Evolutionary conservation across 495 filamentous ascomycete species (phyloP), one percentile per base, ranked within the genome.

Genomic region (Penicillium canariense): DNA sequence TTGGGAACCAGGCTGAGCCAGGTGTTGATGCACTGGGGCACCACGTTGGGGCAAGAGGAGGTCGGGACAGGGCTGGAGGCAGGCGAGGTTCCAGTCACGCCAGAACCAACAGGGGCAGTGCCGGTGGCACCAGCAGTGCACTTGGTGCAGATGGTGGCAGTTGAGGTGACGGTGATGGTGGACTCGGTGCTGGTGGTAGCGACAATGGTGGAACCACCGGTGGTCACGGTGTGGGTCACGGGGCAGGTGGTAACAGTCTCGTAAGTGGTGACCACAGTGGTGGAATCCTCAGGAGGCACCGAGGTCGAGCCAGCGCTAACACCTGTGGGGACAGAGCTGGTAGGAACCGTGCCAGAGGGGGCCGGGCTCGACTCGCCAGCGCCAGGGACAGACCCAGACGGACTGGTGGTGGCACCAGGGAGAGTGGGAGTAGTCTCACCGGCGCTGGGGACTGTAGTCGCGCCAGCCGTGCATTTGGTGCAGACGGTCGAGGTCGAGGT

Each of bases 21-120:
- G 60, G 93, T 96, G 83, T 96, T 95, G 74, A 97, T 78, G 77
- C 93, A 97, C 57, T 84, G 84, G 49, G 92, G 91, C 14, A 97
- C 86, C 35, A 88, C 80, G 51, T 74, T 74, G 44, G 92, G 91
- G 80, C 85, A 90, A 23, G 67, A 58, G 2, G 70, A 59, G 25
- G 58, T 50, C 18, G 65, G 52, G 22, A 49, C 48, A 27, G 61
- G 28, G 23, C 59, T 61, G 54, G 65, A 58, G 12, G 54, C 63
- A 17, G 56, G 52, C 10, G 61, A 52, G 1, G 57, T 62, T 14
- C 52, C 52, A 25, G 62, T 50, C 5, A 58, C 34, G 18, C 46
- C 55, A 31, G 60, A 40, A 10, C 28, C 40, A 40, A 36, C 45
- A 34, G 28, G 23, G 31, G 51, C 23, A 17, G 56, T 52, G n/a